A percentile compares a stretch with the other conserved stretches of the same genome.
Evolutionary conservation across 1,284 basidiomycete species (phyloP).

Genomic region (Malassezia sympodialis): DNA sequence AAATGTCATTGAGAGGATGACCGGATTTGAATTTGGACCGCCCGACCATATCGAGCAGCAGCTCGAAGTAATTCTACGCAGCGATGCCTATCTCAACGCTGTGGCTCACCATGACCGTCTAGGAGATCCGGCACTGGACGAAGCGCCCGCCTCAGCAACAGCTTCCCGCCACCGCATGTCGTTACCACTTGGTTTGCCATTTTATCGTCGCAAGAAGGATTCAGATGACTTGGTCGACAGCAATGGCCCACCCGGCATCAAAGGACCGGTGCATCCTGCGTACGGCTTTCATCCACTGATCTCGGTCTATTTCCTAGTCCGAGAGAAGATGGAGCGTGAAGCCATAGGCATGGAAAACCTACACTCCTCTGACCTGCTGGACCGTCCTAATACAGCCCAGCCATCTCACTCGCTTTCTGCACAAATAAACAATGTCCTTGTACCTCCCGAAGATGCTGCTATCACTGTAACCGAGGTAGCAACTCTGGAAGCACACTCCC

Average conservation of each 20-base stretch:
- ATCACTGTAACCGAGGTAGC: not conserved
- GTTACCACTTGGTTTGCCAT: conserved; percentile 77
- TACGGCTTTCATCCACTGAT: conserved; percentile 86
- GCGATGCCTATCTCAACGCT: conserved; percentile 65
- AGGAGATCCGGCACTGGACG: not conserved
- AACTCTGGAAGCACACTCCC: not conserved
- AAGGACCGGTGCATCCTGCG: conserved; percentile 64
- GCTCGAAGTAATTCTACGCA: conserved; percentile 64
- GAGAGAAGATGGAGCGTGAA: conserved; percentile 89
- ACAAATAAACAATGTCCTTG: not conserved
- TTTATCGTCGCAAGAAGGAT: conserved; percentile 67
- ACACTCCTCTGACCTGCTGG: conserved; percentile 5
- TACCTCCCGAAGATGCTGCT: not conserved
- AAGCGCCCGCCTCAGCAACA: not conserved
- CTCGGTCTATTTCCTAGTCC: conserved; percentile 88
- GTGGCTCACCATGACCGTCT: conserved; percentile 52
- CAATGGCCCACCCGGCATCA: conserved; percentile 10
- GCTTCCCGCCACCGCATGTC: conserved; percentile 20
- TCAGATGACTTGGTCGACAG: not conserved
- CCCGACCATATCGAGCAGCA: conserved; percentile 72
- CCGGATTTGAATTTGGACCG: conserved; percentile 89
- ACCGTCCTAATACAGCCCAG: not conserved
- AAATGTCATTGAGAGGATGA: conserved; percentile 79
- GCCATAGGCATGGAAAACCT: not conserved
- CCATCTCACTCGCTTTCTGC: not conserved